These are phyloP conservation scores for Proliferodiscus dingleyae DNA, from an alignment of 2,329 filamentous ascomycete genomes.

Conservation along the genomic window DNA sequence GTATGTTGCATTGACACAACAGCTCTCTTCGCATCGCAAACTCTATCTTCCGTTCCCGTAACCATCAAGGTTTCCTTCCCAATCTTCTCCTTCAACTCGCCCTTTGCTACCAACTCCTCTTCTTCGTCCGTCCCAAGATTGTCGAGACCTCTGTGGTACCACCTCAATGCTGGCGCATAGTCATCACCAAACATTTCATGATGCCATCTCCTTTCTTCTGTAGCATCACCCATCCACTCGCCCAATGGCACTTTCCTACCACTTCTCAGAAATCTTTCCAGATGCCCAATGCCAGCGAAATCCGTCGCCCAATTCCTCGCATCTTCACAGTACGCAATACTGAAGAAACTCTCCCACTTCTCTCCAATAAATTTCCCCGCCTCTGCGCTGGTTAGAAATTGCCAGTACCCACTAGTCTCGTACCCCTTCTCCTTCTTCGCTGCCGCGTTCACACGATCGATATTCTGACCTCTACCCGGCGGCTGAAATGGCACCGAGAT, in stretches of 20 bases:
- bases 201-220: conserved; percentile 9
- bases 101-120: conserved; percentile 6
- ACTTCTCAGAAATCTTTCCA: conserved; percentile 4
- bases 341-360: conserved; percentile 18
- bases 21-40: conserved; percentile 9
- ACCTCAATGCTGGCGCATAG: conserved; percentile 10
- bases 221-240: neutral
- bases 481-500: neutral
- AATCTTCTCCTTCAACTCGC: conserved; percentile 9
- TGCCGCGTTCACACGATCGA: conserved; percentile 10
- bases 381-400: conserved; percentile 11
- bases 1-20: conserved; percentile 6
- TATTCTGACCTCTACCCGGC: conserved; percentile 1
- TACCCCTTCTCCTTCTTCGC: conserved; percentile 14
- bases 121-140: conserved; percentile 14
- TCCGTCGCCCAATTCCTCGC: conserved; percentile 4
- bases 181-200: conserved; percentile 11
- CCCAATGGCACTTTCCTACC: neutral
- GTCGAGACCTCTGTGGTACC: conserved; percentile 15
- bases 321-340: conserved; percentile 10
- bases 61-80: conserved; percentile 16
- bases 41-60: conserved; percentile 11
- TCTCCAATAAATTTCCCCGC: conserved; percentile 14
- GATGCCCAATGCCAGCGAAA: conserved; percentile 8
- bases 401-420: conserved; percentile 18